phyloP scores from a whole-genome alignment of 2,329 filamentous ascomycete species.

The Penicillium hesseltinei region DNA sequence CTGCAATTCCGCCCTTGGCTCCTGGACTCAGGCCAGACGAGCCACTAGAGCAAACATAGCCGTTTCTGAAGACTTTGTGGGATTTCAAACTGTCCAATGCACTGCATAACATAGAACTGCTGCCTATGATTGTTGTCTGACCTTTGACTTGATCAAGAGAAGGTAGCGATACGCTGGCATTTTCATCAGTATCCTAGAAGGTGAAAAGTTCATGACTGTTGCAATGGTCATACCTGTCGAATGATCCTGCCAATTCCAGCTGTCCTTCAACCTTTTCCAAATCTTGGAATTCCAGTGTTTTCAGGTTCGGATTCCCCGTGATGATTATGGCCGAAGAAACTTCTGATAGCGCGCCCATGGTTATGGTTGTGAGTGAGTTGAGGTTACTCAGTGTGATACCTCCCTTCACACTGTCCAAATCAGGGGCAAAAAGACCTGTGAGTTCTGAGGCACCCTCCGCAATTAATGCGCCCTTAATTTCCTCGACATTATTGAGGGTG shows the following conservation, averaged over 20 bases:
- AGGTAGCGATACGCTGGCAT: conserved; percentile 23
- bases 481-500: conserved; percentile 40
- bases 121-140: conserved; percentile 20
- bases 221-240: conserved; percentile 19
- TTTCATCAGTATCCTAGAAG: not conserved
- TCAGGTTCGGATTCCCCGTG: conserved; percentile 22
- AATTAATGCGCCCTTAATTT: conserved; percentile 26
- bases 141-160: conserved; percentile 26
- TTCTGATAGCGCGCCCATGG: conserved; percentile 17
- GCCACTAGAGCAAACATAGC: conserved; percentile 21
- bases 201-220: not conserved
- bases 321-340: conserved; percentile 22
- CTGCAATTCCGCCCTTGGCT: conserved; percentile 33
- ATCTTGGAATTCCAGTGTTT: conserved; percentile 18
- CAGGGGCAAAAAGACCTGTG: conserved; percentile 16
- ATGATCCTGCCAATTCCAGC: conserved; percentile 23
- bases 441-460: conserved; percentile 17
- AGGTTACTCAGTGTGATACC: conserved; percentile 21
- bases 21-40: conserved; percentile 22
- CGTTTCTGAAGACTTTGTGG: conserved; percentile 16
- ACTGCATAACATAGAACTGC: conserved; percentile 25
- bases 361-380: conserved; percentile 18
- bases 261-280: conserved; percentile 26
- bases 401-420: conserved; percentile 23
- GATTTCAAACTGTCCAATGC: conserved; percentile 16